phyloP scores from a whole-genome alignment of 2,329 filamentous ascomycete species.

The Exophiala spinifera region DNA sequence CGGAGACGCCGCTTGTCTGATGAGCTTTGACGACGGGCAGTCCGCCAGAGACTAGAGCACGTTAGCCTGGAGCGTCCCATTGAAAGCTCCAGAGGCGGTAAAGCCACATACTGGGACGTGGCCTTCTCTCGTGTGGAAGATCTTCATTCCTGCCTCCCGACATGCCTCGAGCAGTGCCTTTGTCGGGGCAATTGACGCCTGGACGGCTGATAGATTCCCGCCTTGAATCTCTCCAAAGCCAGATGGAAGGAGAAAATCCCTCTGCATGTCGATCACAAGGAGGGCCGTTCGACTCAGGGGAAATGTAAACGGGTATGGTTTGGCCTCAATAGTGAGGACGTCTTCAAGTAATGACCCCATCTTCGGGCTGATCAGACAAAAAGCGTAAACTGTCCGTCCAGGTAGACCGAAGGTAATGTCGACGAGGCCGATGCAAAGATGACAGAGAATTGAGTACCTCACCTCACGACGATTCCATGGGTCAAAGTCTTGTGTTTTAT shows the following conservation, averaged over 20 bases:
- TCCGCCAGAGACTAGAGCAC: conserved; percentile 44
- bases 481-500: no score
- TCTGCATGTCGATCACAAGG: conserved; percentile 53
- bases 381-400: background rate
- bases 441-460: no score
- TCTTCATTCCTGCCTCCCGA: conserved; percentile 42
- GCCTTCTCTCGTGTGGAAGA: conserved; percentile 52
- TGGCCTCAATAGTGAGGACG: conserved; percentile 79
- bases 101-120: conserved; percentile 39
- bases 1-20: conserved; percentile 50
- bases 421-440: no score
- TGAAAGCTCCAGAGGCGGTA: no score
- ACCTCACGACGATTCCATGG: no score
- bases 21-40: conserved; percentile 50
- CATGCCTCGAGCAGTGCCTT: conserved; percentile 44
- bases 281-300: conserved; percentile 47
- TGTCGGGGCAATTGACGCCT: conserved; percentile 40
- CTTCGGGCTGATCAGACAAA: background rate
- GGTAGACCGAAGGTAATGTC: no score
- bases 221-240: conserved; percentile 54
- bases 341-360: conserved; percentile 46
- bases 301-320: conserved; percentile 51
- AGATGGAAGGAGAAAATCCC: conserved; percentile 49
- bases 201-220: conserved; percentile 40
- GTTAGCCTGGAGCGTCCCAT: no score